Conservation (phyloP, 2,329 filamentous ascomycete species). For the Pseudocercospora musae region DNA sequence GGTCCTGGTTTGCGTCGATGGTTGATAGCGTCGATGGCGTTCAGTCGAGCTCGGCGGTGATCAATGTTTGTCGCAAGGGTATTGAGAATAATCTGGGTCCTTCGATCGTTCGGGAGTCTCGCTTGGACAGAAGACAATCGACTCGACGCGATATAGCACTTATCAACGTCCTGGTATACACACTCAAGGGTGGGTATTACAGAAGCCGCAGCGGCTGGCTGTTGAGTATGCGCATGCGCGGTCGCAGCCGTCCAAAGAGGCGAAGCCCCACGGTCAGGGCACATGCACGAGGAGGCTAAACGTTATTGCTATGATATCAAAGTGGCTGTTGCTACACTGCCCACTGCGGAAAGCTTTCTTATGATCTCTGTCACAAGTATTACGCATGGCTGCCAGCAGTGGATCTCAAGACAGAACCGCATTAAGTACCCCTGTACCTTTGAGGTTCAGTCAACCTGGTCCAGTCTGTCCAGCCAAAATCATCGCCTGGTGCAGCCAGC, state of each 20-base stretch:
- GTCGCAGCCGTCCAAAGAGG: not conserved
- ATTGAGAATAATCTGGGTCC: not conserved
- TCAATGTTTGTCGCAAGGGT: not conserved
- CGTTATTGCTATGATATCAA: not conserved
- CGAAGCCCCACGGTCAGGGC: not conserved
- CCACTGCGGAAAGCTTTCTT: slow-evolving; percentile 1
- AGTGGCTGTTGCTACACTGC: not conserved
- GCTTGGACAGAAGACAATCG: not conserved
- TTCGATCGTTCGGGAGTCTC: not conserved
- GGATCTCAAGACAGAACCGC: slow-evolving; percentile 2
- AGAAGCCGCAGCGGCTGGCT: not conserved
- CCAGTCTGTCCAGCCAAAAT: not conserved
- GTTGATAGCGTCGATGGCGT: not conserved
- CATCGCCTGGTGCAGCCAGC: not conserved
- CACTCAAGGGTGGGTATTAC: not conserved
- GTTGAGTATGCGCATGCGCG: not conserved
- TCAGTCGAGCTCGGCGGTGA: not conserved
- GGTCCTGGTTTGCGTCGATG: not conserved
- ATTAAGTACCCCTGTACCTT: slow-evolving; percentile 7
- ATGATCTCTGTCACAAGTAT: not conserved
- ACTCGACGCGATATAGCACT: not conserved
- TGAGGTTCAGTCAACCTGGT: not conserved
- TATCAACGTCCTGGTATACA: not conserved
- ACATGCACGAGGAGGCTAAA: not conserved
- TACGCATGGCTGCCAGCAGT: not conserved